These are phyloP conservation scores for Naegleria fowleri DNA, from an alignment of 208 protist genomes.

Conservation along the genomic window DNA sequence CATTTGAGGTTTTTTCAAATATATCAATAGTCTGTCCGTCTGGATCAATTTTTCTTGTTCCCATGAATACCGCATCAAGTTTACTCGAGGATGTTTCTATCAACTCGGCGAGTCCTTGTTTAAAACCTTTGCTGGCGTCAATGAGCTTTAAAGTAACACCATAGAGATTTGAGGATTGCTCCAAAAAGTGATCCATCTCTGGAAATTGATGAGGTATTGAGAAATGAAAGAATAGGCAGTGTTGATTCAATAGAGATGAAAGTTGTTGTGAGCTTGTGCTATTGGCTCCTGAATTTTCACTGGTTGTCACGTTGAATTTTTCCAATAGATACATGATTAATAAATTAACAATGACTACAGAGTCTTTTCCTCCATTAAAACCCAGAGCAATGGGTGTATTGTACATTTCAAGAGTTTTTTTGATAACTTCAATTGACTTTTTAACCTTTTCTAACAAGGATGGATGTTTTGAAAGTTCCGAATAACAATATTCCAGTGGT, in stretches of 20 bases:
- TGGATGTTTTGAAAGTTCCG: not conserved
- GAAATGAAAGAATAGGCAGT: slow-evolving; percentile 11
- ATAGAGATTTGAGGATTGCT: not conserved
- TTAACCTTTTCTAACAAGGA: not conserved
- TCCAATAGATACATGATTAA: not conserved
- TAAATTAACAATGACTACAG: slow-evolving; percentile 4
- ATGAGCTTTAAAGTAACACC: not conserved
- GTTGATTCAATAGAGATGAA: not conserved
- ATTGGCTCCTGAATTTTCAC: not conserved
- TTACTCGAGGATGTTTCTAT: not conserved
- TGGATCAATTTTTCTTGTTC: slow-evolving; percentile 68
- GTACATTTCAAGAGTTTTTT: not conserved
- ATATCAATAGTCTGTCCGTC: slow-evolving; percentile 53
- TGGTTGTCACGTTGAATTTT: not conserved
- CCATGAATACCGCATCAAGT: slow-evolving; percentile 69
- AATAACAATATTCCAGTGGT: not conserved
- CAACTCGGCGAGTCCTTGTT: not conserved
- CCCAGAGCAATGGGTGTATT: not conserved
- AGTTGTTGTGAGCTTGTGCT: not conserved
- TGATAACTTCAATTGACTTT: not conserved
- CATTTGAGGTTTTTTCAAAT: slow-evolving; percentile 59
- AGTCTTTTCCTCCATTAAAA: slow-evolving; percentile 25
- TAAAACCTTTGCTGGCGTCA: not conserved
- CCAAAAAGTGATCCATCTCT: slow-evolving; percentile 2
- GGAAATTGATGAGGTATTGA: not conserved